Evolutionary conservation across 768 basidiomycete genomes (phyloP), one percentile per base, ranked within the genome.

Genomic region (Imleria badia): DNA sequence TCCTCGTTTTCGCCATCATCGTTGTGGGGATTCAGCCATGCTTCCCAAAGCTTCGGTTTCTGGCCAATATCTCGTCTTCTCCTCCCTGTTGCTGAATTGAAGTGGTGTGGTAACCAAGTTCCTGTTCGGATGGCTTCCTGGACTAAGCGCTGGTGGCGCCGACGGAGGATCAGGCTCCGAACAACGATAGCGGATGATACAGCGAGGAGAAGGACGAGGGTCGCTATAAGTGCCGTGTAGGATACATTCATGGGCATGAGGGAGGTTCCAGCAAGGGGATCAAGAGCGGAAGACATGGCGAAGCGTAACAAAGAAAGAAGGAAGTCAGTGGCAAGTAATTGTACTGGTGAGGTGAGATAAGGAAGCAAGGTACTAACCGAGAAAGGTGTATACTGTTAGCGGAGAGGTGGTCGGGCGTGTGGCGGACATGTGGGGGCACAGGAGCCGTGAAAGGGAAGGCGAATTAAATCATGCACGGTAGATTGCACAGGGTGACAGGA

Each of bases 141-240:
- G 31, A 86, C 73, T 62, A 83, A 65, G 7, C 75, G 76, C 17
- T 81, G 78, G 52, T 84, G 82, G 5, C 87, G 78, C 14, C 84
- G 71, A 3, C 87, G 78, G n/a, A 87, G 75, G 38, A 87, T 56
- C 54, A 86, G 76, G 20, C 84, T 86, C 34, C 87, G 83, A 43
- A 81, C 59, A 55, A 88, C 79, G 64, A 88, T 86, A 13, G 84
- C 84, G 3, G 80, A 80, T 10, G 85, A 86, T n/a, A 89, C 81
- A 38, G 76, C 75, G 22, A 88, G 78, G 19, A 89, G 79, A 20
- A 87, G 80, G 55, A 87, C 78, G 47, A 88, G 79, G 3, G 87
- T 87, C 3, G 86, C 86, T 75, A 52, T 17, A 45, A 81, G 75
- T 56, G 81, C 79, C 6, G 79, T 78, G 61, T 64, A 74, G 1